Base-by-base conservation (phyloP, 805 yeast genomes). In the Peterozyma toletana region DNA sequence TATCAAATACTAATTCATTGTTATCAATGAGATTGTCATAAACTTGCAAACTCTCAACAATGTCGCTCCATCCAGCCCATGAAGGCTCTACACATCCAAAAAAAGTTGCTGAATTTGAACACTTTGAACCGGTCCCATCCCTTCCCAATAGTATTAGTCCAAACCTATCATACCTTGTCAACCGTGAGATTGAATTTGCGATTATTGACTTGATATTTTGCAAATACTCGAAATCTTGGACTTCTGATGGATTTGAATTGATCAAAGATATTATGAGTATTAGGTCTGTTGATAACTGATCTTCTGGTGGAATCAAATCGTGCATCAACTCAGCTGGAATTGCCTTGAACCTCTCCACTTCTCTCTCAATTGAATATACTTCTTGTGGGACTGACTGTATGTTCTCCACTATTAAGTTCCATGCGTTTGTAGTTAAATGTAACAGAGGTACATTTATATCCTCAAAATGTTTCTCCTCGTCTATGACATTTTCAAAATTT, bases 131-230 rank as follows among this genome's bases (percentile, higher is more conserved):
- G n/a, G 38, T 29, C 7, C 31, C 44, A 30, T 43, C 33, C 30
- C 37, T 43, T 5, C 49, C 49, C 14, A 43, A 30, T 7, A 34
- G 30, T 15, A 46, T 43, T 11, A 46, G 17, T 2, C 49, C 49
- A 34, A 46, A 43, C 5, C 31, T 16, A 30, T 43, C 47, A 10
- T 30, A n/a, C 9, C 18, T 18, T 5, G 14, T 10, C 4, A 43
- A 44, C 4, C 29, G n/a, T 13, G 18, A 6, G 5, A 31, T 4
- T 21, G 17, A n/a, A 3, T 15, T 10, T 13, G 30, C 14, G 3
- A 40, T 33, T 11, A 40, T 11, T 11, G 9, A 9, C 21, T 41
- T 30, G 21, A 42, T 15, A 18, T 42, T 21, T 29, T 18, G 11
- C 27, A 38, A 33, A 27, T 42, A 42, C 1, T 42, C 34, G 6